These are phyloP conservation scores for Penicillium dipodomyicola DNA, from an alignment of 495 filamentous ascomycete genomes.

Conservation along the genomic window DNA sequence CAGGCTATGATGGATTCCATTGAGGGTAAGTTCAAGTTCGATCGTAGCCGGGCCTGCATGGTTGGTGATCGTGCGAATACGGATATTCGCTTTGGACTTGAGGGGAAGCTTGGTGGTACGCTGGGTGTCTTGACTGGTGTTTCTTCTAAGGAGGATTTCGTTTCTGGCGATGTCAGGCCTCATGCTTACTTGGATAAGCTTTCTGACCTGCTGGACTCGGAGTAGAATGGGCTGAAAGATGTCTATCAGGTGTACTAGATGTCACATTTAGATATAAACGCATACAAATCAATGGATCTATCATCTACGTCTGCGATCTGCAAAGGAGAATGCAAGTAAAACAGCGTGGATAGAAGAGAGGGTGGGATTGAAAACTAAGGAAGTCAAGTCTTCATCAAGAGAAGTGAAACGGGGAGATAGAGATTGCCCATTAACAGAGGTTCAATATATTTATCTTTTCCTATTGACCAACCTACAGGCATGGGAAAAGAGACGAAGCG, in stretches of 20 bases:
- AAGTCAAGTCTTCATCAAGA: too few species aligned
- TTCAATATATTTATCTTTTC: too few species aligned
- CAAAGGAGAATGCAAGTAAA: too few species aligned
- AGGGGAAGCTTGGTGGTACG: slow-evolving; percentile 88
- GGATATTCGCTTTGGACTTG: slow-evolving; percentile 92
- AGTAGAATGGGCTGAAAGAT: slow-evolving; percentile 1
- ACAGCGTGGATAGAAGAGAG: too few species aligned
- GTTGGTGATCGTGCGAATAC: slow-evolving; percentile 92
- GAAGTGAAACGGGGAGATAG: too few species aligned
- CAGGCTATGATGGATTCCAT: slow-evolving; percentile 99
- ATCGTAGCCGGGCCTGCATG: slow-evolving; percentile 87
- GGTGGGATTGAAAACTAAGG: too few species aligned
- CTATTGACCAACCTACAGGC: too few species aligned
- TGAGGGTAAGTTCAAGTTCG: slow-evolving; percentile 89
- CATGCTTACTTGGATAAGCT: slow-evolving; percentile 78
- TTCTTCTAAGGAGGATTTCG: slow-evolving; percentile 73
- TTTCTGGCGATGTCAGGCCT: slow-evolving; percentile 68
- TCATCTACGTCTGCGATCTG: too few species aligned
- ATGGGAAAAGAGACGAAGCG: too few species aligned
- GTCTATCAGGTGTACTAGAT: background rate
- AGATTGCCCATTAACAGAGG: too few species aligned
- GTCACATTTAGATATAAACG: background rate
- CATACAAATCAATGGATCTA: background rate
- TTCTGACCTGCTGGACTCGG: slow-evolving; percentile 61
- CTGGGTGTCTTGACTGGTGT: slow-evolving; percentile 91